These are phyloP conservation scores for Celoporthe dispersa DNA, from an alignment of 2,329 filamentous ascomycete species.

Conservation along the genomic window DNA sequence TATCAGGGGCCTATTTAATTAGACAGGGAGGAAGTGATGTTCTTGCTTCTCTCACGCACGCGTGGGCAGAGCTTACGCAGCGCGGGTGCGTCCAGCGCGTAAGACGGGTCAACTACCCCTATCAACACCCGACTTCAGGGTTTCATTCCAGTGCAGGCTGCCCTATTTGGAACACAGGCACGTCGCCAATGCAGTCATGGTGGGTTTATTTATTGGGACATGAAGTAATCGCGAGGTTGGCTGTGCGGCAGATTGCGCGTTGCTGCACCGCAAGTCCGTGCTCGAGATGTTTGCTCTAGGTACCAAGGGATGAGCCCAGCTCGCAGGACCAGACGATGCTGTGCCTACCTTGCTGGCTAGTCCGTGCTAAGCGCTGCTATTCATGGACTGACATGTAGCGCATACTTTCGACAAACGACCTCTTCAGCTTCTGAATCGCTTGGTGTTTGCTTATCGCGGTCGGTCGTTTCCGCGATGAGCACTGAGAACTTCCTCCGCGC, in stretches of 20 bases:
- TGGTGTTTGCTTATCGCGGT: neutral
- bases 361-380: neutral
- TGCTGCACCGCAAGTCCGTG: neutral
- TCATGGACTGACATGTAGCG: neutral
- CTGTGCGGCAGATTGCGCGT: neutral
- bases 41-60: neutral
- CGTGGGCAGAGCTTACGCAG: conserved; percentile 12
- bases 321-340: neutral
- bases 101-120: conserved; percentile 18
- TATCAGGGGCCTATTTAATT: neutral
- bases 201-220: neutral
- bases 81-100: neutral
- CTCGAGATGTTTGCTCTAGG: neutral
- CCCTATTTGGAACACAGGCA: neutral
- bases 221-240: neutral
- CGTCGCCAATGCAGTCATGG: neutral
- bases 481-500: neutral
- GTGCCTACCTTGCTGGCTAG: neutral
- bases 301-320: neutral
- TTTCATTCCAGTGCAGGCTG: neutral
- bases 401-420: neutral
- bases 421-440: neutral
- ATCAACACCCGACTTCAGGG: neutral
- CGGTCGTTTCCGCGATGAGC: neutral
- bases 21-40: neutral